Percentiles rank a stretch among this genome's conserved stretches.
Conservation (phyloP, 2,329 filamentous ascomycete genomes). For the Neonectria ditissima region DNA sequence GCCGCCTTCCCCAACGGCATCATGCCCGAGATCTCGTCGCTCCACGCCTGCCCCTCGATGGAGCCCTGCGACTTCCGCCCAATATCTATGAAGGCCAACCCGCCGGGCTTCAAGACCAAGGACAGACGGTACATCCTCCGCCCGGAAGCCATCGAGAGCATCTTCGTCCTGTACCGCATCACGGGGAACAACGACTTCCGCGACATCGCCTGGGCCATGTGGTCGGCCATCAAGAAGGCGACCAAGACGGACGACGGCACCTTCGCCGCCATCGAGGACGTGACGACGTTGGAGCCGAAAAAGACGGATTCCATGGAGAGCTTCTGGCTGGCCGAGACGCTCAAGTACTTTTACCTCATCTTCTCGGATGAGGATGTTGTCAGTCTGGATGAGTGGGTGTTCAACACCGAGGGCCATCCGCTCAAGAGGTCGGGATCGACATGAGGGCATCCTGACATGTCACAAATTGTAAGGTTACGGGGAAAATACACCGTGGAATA, state of each 20-base stretch:
- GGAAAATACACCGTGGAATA: conserved; percentile 1
- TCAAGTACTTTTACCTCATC: conserved; percentile 81
- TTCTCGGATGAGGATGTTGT: conserved; percentile 74
- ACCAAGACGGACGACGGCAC: conserved; percentile 69
- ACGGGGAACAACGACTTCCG: conserved; percentile 75
- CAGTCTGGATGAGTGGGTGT: conserved; percentile 76
- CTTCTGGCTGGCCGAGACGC: conserved; percentile 79
- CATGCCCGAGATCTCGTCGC: conserved; percentile 70
- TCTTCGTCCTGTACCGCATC: conserved; percentile 82
- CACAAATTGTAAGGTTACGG: conserved; percentile 9
- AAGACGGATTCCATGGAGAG: conserved; percentile 73
- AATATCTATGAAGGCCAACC: conserved; percentile 13
- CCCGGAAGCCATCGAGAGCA: conserved; percentile 78
- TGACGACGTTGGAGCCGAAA: conserved; percentile 61
- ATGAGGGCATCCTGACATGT: not conserved
- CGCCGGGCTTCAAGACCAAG: conserved; percentile 34
- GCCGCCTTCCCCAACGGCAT: conserved; percentile 67
- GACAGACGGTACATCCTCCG: conserved; percentile 36
- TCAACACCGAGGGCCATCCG: conserved; percentile 68
- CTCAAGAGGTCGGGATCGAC: conserved; percentile 40
- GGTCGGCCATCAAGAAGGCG: conserved; percentile 68
- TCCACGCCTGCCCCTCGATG: conserved; percentile 54
- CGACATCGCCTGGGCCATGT: conserved; percentile 81
- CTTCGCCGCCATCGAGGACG: conserved; percentile 74
- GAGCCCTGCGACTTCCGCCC: conserved; percentile 41